Base-by-base conservation (phyloP, 1,284 basidiomycete species). In the Ustilago sp. region DNA sequence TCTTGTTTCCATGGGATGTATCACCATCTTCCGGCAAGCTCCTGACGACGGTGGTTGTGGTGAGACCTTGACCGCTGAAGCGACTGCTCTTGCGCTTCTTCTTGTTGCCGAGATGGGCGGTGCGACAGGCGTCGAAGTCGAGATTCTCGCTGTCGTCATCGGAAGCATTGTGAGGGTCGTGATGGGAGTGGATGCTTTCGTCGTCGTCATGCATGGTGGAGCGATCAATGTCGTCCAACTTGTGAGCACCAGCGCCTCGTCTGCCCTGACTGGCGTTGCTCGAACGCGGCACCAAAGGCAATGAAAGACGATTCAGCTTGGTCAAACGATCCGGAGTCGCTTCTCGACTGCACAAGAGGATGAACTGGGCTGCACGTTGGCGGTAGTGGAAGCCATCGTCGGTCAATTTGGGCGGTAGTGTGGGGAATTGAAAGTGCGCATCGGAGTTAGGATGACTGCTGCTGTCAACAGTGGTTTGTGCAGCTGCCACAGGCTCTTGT, bases 51-150 rank as follows among this genome's bases (percentile, higher is more conserved):
- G 12, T 58, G 53, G 28, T 57, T 7, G 23, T 31, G 17, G 48
- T 23, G 9, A 31, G 41, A 9, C 48, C 54, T 1, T 63, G 43
- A 43, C 54, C 60, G 58, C 28, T 67, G 53, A 64, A 71, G n/a
- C 74, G 68, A 12, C 62, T 71, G 61, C 71, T 80, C 58, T 80
- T 80, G 36, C 78, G 74, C 61, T 80, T 80, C 63, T 80, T 80
- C 59, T 77, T 80, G 69, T 80, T 80, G 54, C 68, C 78, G 11
- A 77, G 62, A 59, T 80, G 63, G 3, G 73, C 74, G 4, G 72
- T 48, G 41, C 65, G 68, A 38, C 68, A 76, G 19, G 55, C 59
- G 36, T 76, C 72, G 47, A 74, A 68, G 36, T 78, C 72, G 32
- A 68, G 59, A 35, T 48, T 41, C 7, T 67, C 66, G 59, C 55